These are phyloP conservation scores for Bauhinia variegata DNA, from an alignment of 306 rosid genomes.

Conservation along the genomic window DNA sequence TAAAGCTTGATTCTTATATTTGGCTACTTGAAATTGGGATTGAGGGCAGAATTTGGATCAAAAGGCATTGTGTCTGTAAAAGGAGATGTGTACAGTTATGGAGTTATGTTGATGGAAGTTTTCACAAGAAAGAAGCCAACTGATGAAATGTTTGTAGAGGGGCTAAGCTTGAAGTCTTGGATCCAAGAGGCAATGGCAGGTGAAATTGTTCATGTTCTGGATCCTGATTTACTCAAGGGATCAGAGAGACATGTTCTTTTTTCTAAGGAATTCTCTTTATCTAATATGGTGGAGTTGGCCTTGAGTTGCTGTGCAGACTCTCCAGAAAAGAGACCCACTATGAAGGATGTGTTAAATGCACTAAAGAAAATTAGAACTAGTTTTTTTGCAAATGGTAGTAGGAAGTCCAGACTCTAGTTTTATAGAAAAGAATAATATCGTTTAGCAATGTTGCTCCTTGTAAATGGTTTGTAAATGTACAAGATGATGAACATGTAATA, in stretches of 20 bases:
- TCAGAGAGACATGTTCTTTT: neutral
- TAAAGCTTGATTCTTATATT: neutral
- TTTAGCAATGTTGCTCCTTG: too few relatives aligned
- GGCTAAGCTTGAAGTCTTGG: conserved; percentile 29
- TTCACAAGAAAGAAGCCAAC: conserved; percentile 49
- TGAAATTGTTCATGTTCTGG: conserved; percentile 9
- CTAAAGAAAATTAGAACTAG: conserved; percentile 15
- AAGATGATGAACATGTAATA: too few relatives aligned
- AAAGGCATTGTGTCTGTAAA: conserved; percentile 42
- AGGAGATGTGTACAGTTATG: conserved; percentile 53
- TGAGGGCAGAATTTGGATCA: conserved; percentile 38
- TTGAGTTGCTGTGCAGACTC: conserved; percentile 14
- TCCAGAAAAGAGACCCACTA: conserved; percentile 9
- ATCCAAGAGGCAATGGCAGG: conserved; percentile 4
- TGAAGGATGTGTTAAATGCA: neutral
- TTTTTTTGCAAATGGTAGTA: conserved; percentile 2
- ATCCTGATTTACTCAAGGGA: conserved; percentile 6
- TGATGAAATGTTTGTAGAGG: conserved; percentile 40
- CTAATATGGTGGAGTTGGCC: conserved; percentile 20
- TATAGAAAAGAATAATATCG: too few relatives aligned
- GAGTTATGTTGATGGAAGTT: conserved; percentile 49
- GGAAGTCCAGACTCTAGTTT: neutral
- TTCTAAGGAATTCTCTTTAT: conserved; percentile 6
- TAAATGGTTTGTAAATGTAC: too few relatives aligned
- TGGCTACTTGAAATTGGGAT: neutral